Evolutionary conservation across 1,284 basidiomycete species (phyloP), one percentile per base, ranked within the genome.

Genomic region (Cryptococcus sp.): DNA sequence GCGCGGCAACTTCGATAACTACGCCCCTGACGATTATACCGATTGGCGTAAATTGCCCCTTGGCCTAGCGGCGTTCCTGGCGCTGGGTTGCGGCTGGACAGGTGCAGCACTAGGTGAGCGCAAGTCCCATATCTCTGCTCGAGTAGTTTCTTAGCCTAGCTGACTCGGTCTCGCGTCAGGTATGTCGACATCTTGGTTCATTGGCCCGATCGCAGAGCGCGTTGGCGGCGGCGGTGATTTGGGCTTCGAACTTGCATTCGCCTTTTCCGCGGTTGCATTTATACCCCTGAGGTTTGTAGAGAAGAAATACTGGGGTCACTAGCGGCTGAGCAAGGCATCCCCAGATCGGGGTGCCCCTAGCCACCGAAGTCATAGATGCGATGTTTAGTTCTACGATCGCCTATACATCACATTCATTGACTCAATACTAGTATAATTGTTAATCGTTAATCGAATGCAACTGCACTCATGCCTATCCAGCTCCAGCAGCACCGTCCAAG

Each of bases 1-100:
- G 38, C 57, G 61, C 22, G 72, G 70, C 22, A 60, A 61, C 15
- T 79, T 71, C 64, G n/a, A 44, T 19, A 72, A 70, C 42, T 78
- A 78, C 64, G 68, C 78, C 49, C 70, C 81, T n/a, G 73, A 76
- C 17, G 65, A 66, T 31, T 75, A 77, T 65, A 68, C 69, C 55
- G 65, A 67, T 31, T 62, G 61, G 46, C 49, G 59, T n/a, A 60
- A 66, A 20, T 69, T 77, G 25, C 75, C 73, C 2, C 59, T 75
- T 22, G 75, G 76, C 27, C 38, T 73, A 11, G 77, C 75, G 13
- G 74, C 73, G n/a, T 63, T 69, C 19, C 40, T 69, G 39, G 70
- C 72, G 1, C 54, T 68, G 5, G 39, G 51, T 27, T 13, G 19
- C 10, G 51, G 51, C 20, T 53, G 51, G 51, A 45, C 22, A 11